Conservation (phyloP, 768 basidiomycete genomes). For the Hericium alpestre region DNA sequence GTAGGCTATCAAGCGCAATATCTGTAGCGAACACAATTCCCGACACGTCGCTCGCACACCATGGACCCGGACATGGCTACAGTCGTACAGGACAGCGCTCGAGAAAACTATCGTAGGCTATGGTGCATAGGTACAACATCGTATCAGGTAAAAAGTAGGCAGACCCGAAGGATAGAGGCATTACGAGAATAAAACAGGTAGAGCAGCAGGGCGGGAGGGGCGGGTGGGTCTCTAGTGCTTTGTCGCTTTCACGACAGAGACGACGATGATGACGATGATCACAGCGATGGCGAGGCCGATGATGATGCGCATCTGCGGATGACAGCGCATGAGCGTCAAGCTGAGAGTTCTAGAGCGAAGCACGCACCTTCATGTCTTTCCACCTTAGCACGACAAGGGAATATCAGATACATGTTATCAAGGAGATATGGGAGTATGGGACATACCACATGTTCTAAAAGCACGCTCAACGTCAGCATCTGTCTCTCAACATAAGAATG, state of each 20-base stretch:
- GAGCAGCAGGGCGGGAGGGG: background rate
- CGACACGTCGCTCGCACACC: background rate
- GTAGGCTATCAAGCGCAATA: background rate
- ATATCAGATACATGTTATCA: background rate
- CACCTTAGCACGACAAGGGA: conserved; percentile 45
- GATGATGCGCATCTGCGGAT: conserved; percentile 83
- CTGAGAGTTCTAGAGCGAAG: background rate
- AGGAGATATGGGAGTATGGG: background rate
- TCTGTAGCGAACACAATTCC: background rate
- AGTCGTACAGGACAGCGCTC: background rate
- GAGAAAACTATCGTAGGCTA: background rate
- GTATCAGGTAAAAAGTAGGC: background rate
- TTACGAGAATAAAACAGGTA: conserved; percentile 9
- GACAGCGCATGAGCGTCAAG: conserved; percentile 2
- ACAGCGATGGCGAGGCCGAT: conserved; percentile 84
- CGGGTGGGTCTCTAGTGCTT: conserved; percentile 15
- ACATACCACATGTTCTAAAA: conserved; percentile 84
- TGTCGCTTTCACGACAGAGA: conserved; percentile 86
- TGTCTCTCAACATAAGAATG: background rate
- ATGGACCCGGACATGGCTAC: background rate
- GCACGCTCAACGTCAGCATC: conserved; percentile 4
- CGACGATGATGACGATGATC: conserved; percentile 91
- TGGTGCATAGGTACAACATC: conserved; percentile 13
- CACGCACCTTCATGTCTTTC: conserved; percentile 90
- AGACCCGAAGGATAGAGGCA: background rate